Conservation (phyloP, 805 yeast genomes). For the Candida boleticola region DNA sequence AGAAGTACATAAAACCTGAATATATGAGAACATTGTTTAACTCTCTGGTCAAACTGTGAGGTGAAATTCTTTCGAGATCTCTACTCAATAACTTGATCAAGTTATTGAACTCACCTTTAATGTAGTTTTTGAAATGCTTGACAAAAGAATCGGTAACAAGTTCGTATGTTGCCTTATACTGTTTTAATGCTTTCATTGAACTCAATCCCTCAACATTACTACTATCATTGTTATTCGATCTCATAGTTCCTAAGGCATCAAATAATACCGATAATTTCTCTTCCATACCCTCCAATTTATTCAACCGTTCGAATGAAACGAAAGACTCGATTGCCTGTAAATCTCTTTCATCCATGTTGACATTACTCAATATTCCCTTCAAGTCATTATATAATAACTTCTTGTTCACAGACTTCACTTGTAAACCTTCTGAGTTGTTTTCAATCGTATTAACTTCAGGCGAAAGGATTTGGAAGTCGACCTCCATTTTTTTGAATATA, state of each 20-base stretch:
- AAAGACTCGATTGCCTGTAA: conserved; percentile 46
- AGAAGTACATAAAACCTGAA: conserved; percentile 39
- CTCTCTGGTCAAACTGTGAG: conserved; percentile 19
- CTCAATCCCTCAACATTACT: conserved; percentile 47
- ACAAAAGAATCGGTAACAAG: conserved; percentile 51
- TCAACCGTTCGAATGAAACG: conserved; percentile 47
- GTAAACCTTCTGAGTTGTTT: conserved; percentile 74
- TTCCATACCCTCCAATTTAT: conserved; percentile 51
- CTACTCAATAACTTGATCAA: conserved; percentile 40
- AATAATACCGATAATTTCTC: conserved; percentile 52
- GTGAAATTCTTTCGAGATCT: conserved; percentile 23
- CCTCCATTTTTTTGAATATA: conserved; percentile 40
- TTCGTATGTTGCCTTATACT: conserved; percentile 62
- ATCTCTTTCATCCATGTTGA: conserved; percentile 59
- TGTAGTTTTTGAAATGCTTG: conserved; percentile 40
- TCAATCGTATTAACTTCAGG: conserved; percentile 73
- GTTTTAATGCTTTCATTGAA: conserved; percentile 69
- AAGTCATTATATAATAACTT: conserved; percentile 71
- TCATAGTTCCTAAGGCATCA: conserved; percentile 63
- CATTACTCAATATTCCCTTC: conserved; percentile 65
- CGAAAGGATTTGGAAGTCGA: conserved; percentile 43
- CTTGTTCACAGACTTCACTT: conserved; percentile 78
- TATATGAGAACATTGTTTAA: conserved; percentile 29
- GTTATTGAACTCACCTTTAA: conserved; percentile 30
- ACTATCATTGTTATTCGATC: conserved; percentile 41